A percentile compares a stretch with the other conserved stretches of the same genome.
Conservation (phyloP, 257 asterid species). For the Nicotiana attenuata region DNA sequence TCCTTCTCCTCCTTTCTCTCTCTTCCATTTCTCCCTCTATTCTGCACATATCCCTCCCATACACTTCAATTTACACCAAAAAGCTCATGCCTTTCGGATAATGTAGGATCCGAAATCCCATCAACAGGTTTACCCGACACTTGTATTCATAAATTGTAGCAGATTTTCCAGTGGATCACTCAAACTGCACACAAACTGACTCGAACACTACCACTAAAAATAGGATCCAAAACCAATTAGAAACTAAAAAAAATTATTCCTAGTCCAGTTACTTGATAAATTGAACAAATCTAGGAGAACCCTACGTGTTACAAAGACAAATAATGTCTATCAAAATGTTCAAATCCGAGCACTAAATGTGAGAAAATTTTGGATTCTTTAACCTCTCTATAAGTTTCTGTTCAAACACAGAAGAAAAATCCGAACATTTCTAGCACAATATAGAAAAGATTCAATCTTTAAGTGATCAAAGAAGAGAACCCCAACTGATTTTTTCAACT, state of each 20-base stretch:
- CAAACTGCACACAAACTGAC: neutral
- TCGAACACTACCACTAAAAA: neutral
- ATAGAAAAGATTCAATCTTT: too few species aligned
- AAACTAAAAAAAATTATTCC: too few species aligned
- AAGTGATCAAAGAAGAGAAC: too few species aligned
- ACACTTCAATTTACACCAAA: neutral
- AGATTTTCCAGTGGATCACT: neutral
- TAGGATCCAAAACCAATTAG: constrained; percentile 1
- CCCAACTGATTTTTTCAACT: too few species aligned
- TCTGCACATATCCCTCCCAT: constrained; percentile 48
- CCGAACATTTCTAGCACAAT: too few species aligned
- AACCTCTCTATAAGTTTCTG: too few species aligned
- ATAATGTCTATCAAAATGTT: too few species aligned
- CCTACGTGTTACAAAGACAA: too few species aligned
- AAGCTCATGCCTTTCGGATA: neutral
- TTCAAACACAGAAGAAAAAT: too few species aligned
- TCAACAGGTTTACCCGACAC: too few species aligned
- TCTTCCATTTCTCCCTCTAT: constrained; percentile 34
- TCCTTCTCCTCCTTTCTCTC: constrained; percentile 32
- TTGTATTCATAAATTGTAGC: neutral
- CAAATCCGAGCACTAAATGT: too few species aligned
- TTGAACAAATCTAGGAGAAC: neutral
- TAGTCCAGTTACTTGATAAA: neutral
- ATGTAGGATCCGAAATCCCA: neutral
- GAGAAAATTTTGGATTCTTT: too few species aligned